Evolutionary conservation across 169 alveolate genomes (phyloP).

Genomic region (Plasmodium vivax): DNA sequence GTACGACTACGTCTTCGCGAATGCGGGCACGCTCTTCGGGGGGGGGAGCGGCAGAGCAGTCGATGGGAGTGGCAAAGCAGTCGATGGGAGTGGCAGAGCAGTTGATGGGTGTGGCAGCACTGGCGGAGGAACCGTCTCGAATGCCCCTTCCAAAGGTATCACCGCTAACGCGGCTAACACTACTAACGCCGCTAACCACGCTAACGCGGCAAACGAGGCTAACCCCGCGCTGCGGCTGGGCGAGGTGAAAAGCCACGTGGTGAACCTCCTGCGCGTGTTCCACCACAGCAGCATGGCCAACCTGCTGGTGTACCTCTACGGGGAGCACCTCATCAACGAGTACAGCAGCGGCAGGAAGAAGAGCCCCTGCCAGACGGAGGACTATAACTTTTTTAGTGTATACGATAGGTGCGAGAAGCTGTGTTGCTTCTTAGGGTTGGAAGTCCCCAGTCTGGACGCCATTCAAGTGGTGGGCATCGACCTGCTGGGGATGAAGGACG

Average conservation of each 20-base stretch:
- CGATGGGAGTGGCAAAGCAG: not conserved
- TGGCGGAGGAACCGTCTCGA: not conserved
- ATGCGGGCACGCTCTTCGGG: not conserved
- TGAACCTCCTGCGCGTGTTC: not conserved
- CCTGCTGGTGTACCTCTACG: conserved; percentile 27
- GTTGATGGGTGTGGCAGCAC: too few relatives aligned
- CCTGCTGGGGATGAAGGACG: conserved; percentile 23
- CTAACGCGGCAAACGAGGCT: too few relatives aligned
- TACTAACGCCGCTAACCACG: too few relatives aligned
- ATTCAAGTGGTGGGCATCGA: conserved; percentile 53
- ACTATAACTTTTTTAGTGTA: conserved; percentile 29
- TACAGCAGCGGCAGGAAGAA: conserved; percentile 14
- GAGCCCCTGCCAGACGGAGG: not conserved
- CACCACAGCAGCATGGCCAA: conserved; percentile 4
- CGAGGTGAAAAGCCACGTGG: not conserved
- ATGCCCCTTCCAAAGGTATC: not conserved
- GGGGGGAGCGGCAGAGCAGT: not conserved
- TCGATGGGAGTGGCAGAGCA: too few relatives aligned
- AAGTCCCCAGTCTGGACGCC: not conserved
- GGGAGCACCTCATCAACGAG: conserved; percentile 47
- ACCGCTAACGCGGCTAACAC: not conserved
- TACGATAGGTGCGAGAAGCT: conserved; percentile 23
- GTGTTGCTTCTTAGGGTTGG: not conserved
- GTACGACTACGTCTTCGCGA: conserved; percentile 40
- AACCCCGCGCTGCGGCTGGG: not conserved